Evolutionary conservation across 202 grass and related monocot genomes (phyloP).

Genomic region (Zizania palustris): DNA sequence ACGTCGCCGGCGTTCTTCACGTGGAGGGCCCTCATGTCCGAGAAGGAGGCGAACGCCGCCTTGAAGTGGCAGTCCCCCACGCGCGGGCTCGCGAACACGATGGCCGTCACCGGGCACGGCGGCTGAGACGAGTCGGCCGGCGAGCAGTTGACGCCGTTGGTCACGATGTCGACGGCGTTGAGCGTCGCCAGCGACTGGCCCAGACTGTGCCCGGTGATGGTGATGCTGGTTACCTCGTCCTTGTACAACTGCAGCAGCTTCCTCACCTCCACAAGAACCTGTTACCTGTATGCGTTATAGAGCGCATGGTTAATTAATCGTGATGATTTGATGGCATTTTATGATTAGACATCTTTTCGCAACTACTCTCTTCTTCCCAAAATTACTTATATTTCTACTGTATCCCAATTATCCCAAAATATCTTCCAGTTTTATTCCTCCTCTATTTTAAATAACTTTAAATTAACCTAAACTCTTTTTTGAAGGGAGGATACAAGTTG

Average conservation of each 20-base stretch:
- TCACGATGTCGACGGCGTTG: slow-evolving; percentile 70
- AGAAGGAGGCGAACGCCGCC: slow-evolving; percentile 24
- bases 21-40: slow-evolving; percentile 55
- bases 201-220: slow-evolving; percentile 76
- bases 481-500: too few species aligned
- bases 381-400: too few species aligned
- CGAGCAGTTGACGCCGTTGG: slow-evolving; percentile 48
- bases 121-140: not conserved
- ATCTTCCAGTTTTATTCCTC: too few species aligned
- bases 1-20: slow-evolving; percentile 63
- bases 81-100: slow-evolving; percentile 80
- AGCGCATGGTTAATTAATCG: not conserved
- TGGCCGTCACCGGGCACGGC: slow-evolving; percentile 60
- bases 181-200: slow-evolving; percentile 72
- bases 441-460: not conserved
- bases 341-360: too few species aligned
- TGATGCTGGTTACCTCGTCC: slow-evolving; percentile 84
- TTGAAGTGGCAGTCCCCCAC: slow-evolving; percentile 67
- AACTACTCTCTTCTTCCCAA: too few species aligned
- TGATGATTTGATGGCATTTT: not conserved
- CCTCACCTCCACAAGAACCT: slow-evolving; percentile 63
- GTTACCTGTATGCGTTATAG: slow-evolving; percentile 49
- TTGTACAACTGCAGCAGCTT: slow-evolving; percentile 61
- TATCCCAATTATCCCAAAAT: too few species aligned
- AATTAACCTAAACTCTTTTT: not conserved